Evolutionary conservation across 352 stramenopile genomes (phyloP), one percentile per base, ranked within the genome.

Genomic region (Globisporangium megalacanthum): DNA sequence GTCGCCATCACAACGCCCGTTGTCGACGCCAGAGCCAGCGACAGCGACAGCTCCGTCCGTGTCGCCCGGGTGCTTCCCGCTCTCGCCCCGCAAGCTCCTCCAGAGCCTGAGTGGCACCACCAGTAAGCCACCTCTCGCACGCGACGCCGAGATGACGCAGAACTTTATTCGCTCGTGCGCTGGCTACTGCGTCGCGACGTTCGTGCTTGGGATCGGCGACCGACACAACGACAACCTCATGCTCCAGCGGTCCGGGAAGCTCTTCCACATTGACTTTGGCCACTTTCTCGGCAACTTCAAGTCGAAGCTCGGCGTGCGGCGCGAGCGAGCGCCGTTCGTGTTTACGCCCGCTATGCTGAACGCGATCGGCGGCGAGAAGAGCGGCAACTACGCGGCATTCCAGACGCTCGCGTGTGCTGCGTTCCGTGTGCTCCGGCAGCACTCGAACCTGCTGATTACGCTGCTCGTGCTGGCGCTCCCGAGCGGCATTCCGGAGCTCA

Each of bases 181-280:
- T 13, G 92, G 88, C 8, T 98, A 98, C 69, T 97, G 89, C 54
- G 92, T 98, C 2, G 89, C 92, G 10, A 97, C 90, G 15, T 98
- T 96, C 61, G 88, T 98, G 4, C 62, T 98, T 14, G 93, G 94
- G 33, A 93, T 98, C 37, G 93, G 93, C 8, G 93, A 98, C 55
- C 85, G 93, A 7, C 93, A 98, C 71, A 97, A 96, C 61, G 93
- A 98, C 66, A 98, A 98, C 64, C 83, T 98, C 52, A 98, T 98
- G 95, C 69, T 98, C 48, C 96, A 96, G 62, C 76, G 78, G 17
- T 86, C 92, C 6, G 94, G 94, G 0, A 95, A 95, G 59, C 83
- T 98, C 22, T 98, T 98, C 70, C 95, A 98, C 80, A 98, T 98
- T 52, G 95, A 98, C 55, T 98, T 98, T 63, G 94, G 95, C 1